Evolutionary conservation across 2,329 filamentous ascomycete species (phyloP), one percentile per base, ranked within the genome.

Genomic region (Phialophora chinensis): DNA sequence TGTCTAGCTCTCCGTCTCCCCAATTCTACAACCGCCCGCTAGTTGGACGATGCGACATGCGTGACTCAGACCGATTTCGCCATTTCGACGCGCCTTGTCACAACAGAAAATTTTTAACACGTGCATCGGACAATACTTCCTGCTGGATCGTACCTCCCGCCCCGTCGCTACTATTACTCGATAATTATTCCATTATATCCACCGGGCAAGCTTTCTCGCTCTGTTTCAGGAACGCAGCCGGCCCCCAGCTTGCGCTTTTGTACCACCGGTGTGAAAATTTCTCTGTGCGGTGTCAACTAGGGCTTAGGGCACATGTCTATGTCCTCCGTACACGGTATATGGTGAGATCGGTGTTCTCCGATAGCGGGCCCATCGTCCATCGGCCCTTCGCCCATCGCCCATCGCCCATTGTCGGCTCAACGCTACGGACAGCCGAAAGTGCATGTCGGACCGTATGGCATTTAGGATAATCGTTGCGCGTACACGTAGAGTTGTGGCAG

Each of bases 141-240:
- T 47, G 64, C 57, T 66, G 67, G 66, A 47, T 60, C 55, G 47
- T 12, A n/a, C 52, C 14, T 38, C 20, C 49, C 12, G 33, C 6
- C 11, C 6, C 33, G 27, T 35, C 53, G 54, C 57, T 53, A 47
- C 42, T 50, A 66, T 70, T 68, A 69, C 68, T 69, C 63, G 55
- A 69, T 66, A 25, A 67, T 69, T 69, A 69, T 47, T 62, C 65
- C 44, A 67, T n/a, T 47, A 65, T 60, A 69, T 66, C 67, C 67
- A 67, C 67, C 31, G 35, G 44, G n/a, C 12, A 56, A 23, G 23
- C 49, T 50, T 61, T 56, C 55, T 56, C 54, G 20, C 50, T 44
- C 31, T 20, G 47, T 44, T 50, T 12, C 44, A 49, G 42, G 17
- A 25, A 25, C 14, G 20, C 27, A 20, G 23, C 42, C 57, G 27